Conservation (phyloP, 1,284 basidiomycete species). For the Puccinia polysora region DNA sequence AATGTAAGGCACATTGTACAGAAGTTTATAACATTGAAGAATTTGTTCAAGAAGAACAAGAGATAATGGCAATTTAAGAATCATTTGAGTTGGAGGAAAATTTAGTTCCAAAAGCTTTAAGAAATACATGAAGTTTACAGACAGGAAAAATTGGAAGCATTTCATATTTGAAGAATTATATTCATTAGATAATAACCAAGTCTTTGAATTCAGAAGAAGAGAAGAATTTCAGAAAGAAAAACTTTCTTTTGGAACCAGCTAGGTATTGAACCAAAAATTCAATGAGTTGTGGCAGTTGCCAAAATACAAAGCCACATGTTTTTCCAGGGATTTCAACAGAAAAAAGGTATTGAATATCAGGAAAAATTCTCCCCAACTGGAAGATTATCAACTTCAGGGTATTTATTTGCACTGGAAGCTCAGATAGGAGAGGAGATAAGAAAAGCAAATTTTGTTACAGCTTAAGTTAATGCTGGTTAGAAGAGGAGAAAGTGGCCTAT, state of each 20-base stretch:
- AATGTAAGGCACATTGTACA: background rate
- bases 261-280: constrained; percentile 4
- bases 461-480: constrained; percentile 6
- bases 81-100: background rate
- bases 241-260: background rate
- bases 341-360: constrained; percentile 11
- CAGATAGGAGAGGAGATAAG: background rate
- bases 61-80: background rate
- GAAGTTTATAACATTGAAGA: background rate
- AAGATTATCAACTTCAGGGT: background rate
- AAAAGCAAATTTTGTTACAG: constrained; percentile 16
- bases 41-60: background rate
- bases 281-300: background rate
- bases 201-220: background rate
- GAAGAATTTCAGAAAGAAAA: background rate
- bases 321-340: constrained; percentile 7
- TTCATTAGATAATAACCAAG: background rate
- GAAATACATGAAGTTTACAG: background rate
- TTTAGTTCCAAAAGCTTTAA: background rate
- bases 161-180: constrained; percentile 2
- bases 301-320: constrained; percentile 5
- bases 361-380: constrained; percentile 19
- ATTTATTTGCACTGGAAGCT: background rate
- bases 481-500: constrained; percentile 1
- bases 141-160: background rate